Evolutionary conservation across 2,329 filamentous ascomycete species (phyloP).

Genomic region (Zymoseptoria brevis): DNA sequence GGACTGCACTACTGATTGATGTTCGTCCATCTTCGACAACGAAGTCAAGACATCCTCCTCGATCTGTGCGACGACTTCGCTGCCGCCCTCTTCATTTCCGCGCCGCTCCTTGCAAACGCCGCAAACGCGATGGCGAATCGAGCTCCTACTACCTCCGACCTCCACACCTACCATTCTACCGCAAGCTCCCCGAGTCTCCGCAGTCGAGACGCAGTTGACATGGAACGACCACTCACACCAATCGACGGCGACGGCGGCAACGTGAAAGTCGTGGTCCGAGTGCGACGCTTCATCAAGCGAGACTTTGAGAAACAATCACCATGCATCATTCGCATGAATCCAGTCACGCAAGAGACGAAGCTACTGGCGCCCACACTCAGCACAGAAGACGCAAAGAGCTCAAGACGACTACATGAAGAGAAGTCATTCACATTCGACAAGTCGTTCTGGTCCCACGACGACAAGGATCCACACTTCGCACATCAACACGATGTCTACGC

Average conservation of each 20-base stretch:
- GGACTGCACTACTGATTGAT: slow-evolving; percentile 1
- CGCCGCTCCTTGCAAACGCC: background rate
- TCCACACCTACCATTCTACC: slow-evolving; percentile 21
- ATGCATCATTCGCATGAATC: slow-evolving; percentile 90
- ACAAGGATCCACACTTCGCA: slow-evolving; percentile 74
- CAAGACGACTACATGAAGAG: slow-evolving; percentile 71
- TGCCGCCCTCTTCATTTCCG: slow-evolving; percentile 3
- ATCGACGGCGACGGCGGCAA: slow-evolving; percentile 38
- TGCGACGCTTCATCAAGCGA: slow-evolving; percentile 41
- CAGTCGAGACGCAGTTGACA: slow-evolving; percentile 27
- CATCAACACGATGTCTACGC: slow-evolving; percentile 91
- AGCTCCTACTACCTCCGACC: slow-evolving; percentile 14
- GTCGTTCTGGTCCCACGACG: slow-evolving; percentile 93
- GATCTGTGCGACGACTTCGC: slow-evolving; percentile 11
- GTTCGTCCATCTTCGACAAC: slow-evolving; percentile 13
- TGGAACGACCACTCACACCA: slow-evolving; percentile 26
- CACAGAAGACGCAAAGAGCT: slow-evolving; percentile 38
- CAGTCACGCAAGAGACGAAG: slow-evolving; percentile 73
- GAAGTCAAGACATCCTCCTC: slow-evolving; percentile 6
- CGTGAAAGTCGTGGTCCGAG: slow-evolving; percentile 45
- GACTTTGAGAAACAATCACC: slow-evolving; percentile 72
- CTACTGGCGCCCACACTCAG: slow-evolving; percentile 56
- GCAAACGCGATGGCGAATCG: background rate
- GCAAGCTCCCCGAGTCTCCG: slow-evolving; percentile 40
- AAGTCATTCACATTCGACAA: slow-evolving; percentile 95